Conservation (phyloP, 495 filamentous ascomycete species). For the Tuber indicum region DNA sequence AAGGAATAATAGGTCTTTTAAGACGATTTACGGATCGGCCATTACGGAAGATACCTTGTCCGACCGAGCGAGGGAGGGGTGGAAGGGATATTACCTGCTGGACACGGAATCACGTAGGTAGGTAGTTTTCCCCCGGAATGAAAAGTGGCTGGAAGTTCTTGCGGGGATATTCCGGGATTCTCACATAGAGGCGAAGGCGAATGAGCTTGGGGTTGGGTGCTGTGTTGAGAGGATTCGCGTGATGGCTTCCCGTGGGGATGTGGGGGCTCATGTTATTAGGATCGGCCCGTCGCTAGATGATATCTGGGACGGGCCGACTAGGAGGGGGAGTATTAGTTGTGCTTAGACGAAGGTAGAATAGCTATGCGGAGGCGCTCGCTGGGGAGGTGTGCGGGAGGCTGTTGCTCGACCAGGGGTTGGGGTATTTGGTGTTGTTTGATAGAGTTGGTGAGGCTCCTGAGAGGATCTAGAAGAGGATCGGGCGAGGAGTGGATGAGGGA, state of each 20-base stretch:
- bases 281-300: slow-evolving; percentile 1
- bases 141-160: no score
- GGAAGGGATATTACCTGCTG: no score
- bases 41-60: no score
- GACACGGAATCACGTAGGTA: no score
- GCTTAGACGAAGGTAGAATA: background rate
- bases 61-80: no score
- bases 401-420: background rate
- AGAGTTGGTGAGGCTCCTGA: background rate
- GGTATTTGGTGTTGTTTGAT: slow-evolving; percentile 17
- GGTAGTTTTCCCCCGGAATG: no score
- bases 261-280: slow-evolving; percentile 10
- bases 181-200: no score
- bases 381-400: slow-evolving; percentile 8
- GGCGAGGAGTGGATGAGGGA: background rate
- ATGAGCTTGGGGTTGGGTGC: no score
- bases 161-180: no score
- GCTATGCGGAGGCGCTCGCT: slow-evolving; percentile 11
- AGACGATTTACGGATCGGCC: background rate
- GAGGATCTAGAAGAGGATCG: slow-evolving; percentile 12
- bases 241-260: background rate
- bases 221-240: no score
- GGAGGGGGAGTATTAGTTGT: slow-evolving; percentile 7
- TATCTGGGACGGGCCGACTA: slow-evolving; percentile 11
- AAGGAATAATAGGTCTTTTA: background rate